Conservation (phyloP, 768 basidiomycete species). For the Strobilomyces dryophilus region DNA sequence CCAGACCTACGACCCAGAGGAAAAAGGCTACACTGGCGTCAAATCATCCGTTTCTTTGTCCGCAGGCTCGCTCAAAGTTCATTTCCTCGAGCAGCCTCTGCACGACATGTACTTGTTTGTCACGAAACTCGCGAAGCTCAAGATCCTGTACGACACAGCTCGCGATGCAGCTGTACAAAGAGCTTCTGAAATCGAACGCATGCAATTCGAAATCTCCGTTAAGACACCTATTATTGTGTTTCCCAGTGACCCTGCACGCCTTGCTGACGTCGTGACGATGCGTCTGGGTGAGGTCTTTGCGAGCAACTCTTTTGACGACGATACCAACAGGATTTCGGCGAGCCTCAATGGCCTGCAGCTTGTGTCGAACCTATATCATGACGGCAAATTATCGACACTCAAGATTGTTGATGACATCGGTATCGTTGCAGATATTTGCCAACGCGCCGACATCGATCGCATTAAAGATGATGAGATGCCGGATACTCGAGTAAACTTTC, state of each 20-base stretch:
- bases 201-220: constrained; percentile 89
- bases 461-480: constrained; percentile 51
- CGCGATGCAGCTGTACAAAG: constrained; percentile 88
- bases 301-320: constrained; percentile 61
- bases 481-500: constrained; percentile 62
- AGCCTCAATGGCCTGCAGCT: constrained; percentile 82
- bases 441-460: constrained; percentile 54
- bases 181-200: constrained; percentile 89
- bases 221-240: constrained; percentile 91
- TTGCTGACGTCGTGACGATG: constrained; percentile 69
- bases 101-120: constrained; percentile 82
- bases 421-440: constrained; percentile 63
- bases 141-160: constrained; percentile 91
- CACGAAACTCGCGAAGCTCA: constrained; percentile 82
- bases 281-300: constrained; percentile 88
- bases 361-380: constrained; percentile 58
- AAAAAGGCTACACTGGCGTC: constrained; percentile 67
- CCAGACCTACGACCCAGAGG: constrained; percentile 80
- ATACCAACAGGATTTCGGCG: constrained; percentile 60
- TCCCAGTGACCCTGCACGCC: constrained; percentile 61
- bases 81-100: constrained; percentile 89
- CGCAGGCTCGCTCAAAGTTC: constrained; percentile 86
- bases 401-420: constrained; percentile 93
- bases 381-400: constrained; percentile 48
- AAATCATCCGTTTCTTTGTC: constrained; percentile 79